A percentile compares a stretch with the other conserved stretches of the same genome.
Conservation (phyloP, 83 land plant genomes). For the Thuja plicata region DNA sequence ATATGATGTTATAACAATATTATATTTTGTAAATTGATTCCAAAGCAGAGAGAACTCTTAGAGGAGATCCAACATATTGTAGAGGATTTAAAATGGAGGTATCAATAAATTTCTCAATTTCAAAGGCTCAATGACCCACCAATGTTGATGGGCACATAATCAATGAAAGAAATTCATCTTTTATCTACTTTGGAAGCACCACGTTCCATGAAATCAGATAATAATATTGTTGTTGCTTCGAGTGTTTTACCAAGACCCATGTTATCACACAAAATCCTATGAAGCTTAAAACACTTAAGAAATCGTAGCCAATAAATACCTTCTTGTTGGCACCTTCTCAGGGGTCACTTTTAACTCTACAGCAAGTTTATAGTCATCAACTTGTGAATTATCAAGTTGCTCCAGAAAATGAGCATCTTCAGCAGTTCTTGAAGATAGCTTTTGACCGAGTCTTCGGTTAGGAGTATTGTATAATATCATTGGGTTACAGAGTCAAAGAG, state of each 20-base stretch:
- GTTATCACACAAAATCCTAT: conserved; percentile 97
- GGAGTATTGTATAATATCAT: too few relatives aligned
- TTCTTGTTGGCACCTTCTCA: conserved; percentile 99
- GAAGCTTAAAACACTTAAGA: conserved; percentile 90
- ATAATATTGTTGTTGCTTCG: conserved; percentile 93
- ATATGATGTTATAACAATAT: conserved; percentile 87
- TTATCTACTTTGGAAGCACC: conserved; percentile 28
- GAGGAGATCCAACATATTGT: conserved; percentile 88
- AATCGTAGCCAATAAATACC: conserved; percentile 98
- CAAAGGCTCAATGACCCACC: conserved; percentile 98
- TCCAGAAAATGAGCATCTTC: conserved; percentile 93
- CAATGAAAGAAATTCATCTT: conserved; percentile 50
- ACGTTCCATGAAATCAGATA: conserved; percentile 81
- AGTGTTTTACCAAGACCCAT: conserved; percentile 99
- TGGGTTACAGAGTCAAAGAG: too few relatives aligned
- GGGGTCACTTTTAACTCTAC: conserved; percentile 66
- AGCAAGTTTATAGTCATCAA: conserved; percentile 86
- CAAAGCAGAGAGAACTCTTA: conserved; percentile 63
- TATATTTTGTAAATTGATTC: conserved; percentile 52
- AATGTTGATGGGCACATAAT: conserved; percentile 96
- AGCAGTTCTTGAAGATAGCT: conserved; percentile 56
- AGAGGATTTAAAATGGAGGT: conserved; percentile 67
- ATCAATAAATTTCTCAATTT: conserved; percentile 92
- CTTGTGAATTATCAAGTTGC: conserved; percentile 92
- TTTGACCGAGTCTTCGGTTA: conserved; percentile 39